These are phyloP conservation scores for Stephania yunnanensis DNA, from an alignment of 164 flowering plant species.

Conservation along the genomic window DNA sequence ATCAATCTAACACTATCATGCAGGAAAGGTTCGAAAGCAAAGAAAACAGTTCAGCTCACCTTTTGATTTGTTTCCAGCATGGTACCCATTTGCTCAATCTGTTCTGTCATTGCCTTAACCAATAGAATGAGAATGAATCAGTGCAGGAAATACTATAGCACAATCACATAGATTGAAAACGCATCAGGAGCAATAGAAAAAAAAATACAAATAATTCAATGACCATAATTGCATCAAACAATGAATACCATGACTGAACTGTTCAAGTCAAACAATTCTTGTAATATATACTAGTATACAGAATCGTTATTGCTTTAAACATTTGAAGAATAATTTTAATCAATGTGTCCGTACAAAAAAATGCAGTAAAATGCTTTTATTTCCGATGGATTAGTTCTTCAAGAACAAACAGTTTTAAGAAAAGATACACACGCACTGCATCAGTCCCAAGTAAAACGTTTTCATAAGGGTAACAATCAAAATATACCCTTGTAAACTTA, in stretches of 20 bases:
- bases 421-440: neutral
- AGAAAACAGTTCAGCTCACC: conserved; percentile 31
- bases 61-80: conserved; percentile 66
- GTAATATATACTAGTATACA: too few species aligned
- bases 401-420: neutral
- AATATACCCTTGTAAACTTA: neutral
- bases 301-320: neutral
- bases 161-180: neutral
- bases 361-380: neutral
- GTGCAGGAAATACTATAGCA: neutral
- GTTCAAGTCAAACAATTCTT: neutral
- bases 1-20: too few species aligned
- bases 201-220: too few species aligned
- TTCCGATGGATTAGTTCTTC: neutral
- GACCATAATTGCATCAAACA: too few species aligned
- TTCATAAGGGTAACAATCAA: neutral
- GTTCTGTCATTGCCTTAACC: conserved; percentile 84
- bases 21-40: too few species aligned
- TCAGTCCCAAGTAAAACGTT: neutral
- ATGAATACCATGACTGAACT: neutral
- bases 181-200: too few species aligned
- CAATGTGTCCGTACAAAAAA: neutral
- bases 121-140: conserved; percentile 3
- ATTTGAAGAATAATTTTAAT: neutral
- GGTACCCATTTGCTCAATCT: conserved; percentile 80